Conservation (phyloP, 371 early-diverging fungal species). For the Mortierella polycephala region DNA sequence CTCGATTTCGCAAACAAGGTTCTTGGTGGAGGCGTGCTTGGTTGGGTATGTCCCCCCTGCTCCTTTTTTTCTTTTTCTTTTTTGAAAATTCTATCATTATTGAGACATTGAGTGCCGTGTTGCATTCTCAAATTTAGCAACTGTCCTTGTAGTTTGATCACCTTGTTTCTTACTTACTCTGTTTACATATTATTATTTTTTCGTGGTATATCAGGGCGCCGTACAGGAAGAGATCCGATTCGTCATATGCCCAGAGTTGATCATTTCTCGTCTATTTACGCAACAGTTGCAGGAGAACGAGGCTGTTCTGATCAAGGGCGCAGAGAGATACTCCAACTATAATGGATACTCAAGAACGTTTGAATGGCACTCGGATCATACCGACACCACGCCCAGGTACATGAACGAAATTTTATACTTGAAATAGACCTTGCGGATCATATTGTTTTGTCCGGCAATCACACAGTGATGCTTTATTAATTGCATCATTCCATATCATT, state of each 20-base stretch:
- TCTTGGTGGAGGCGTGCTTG: slow-evolving; percentile 63
- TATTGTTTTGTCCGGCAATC: no score
- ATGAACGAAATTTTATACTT: not conserved
- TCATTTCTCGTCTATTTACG: slow-evolving; percentile 60
- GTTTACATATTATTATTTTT: not conserved
- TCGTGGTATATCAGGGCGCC: slow-evolving; percentile 54
- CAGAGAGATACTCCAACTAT: slow-evolving; percentile 63
- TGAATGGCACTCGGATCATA: slow-evolving; percentile 55
- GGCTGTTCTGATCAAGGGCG: slow-evolving; percentile 59
- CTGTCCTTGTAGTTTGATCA: no score
- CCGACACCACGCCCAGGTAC: slow-evolving; percentile 52
- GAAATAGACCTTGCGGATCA: no score
- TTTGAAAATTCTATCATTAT: no score
- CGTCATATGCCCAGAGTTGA: slow-evolving; percentile 64
- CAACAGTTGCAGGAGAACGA: slow-evolving; percentile 59
- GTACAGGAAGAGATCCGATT: slow-evolving; percentile 73
- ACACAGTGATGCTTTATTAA: not conserved
- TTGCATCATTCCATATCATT: not conserved
- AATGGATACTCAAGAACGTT: slow-evolving; percentile 62
- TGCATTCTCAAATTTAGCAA: no score
- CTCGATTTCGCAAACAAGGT: slow-evolving; percentile 67
- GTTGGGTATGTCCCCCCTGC: slow-evolving; percentile 19
- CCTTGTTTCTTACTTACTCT: no score
- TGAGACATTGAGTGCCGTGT: no score
- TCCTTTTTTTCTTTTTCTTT: not conserved